Percentiles rank a stretch among this genome's conserved stretches.
Evolutionary conservation across 441 rosid genomes (phyloP).

Genomic region (Arabidopsis hybrid): DNA sequence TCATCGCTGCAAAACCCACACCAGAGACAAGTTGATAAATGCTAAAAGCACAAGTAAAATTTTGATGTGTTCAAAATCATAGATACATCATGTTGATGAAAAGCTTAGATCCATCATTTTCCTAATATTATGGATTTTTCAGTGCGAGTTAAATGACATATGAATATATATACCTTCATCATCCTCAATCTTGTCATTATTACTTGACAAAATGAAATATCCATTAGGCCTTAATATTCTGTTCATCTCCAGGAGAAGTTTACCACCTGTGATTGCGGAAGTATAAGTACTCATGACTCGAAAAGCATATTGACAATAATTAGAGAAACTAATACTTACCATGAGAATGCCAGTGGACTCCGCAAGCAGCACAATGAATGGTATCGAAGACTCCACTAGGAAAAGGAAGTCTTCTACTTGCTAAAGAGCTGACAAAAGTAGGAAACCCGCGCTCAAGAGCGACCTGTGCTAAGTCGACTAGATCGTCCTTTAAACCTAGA

Average conservation of each 20-base stretch:
- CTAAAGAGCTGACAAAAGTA: constrained; percentile 71
- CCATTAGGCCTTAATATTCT: constrained; percentile 90
- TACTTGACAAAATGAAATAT: constrained; percentile 84
- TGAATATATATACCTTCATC: constrained; percentile 64
- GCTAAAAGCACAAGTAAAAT: neutral
- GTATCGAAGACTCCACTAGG: constrained; percentile 91
- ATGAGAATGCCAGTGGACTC: constrained; percentile 81
- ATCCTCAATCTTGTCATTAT: constrained; percentile 72
- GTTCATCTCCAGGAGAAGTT: constrained; percentile 90
- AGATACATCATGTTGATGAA: neutral
- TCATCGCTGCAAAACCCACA: constrained; percentile 65
- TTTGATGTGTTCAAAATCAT: neutral
- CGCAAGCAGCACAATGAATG: constrained; percentile 85
- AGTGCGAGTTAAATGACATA: constrained; percentile 20
- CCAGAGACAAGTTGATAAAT: neutral
- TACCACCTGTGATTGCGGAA: constrained; percentile 59
- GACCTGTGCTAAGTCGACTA: constrained; percentile 90
- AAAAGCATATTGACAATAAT: neutral
- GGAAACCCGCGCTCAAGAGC: constrained; percentile 94
- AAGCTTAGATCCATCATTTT: neutral
- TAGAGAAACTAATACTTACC: constrained; percentile 51
- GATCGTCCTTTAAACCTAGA: constrained; percentile 89
- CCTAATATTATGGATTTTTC: neutral
- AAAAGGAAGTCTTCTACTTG: constrained; percentile 81
- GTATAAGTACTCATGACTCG: neutral